Percentiles rank a stretch among this genome's conserved stretches.
phyloP scores from a whole-genome alignment of 164 flowering plant species.

The Piper betle region DNA sequence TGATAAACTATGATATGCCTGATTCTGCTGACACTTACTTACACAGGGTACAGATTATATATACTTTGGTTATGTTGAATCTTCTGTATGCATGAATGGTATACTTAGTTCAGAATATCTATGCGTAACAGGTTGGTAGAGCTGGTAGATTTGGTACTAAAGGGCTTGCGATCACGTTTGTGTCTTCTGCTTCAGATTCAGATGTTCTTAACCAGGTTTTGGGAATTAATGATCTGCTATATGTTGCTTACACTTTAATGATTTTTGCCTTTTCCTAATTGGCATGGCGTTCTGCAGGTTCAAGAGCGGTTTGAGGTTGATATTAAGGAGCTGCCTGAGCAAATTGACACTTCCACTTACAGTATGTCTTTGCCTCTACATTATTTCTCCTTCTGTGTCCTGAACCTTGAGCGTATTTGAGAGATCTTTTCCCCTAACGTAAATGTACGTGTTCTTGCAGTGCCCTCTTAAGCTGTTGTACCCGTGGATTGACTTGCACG shows the following conservation, averaged over 20 bases:
- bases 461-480: neutral
- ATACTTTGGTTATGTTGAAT: neutral
- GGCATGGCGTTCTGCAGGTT: constrained; percentile 33
- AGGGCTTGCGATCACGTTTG: constrained; percentile 95
- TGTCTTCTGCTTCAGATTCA: constrained; percentile 82
- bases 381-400: neutral
- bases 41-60: constrained; percentile 48
- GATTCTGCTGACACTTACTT: constrained; percentile 96
- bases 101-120: neutral
- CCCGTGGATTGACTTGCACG: neutral
- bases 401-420: neutral
- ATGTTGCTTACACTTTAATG: neutral
- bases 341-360: constrained; percentile 93
- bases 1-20: constrained; percentile 98
- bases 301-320: constrained; percentile 97
- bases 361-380: constrained; percentile 35
- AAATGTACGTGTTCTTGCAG: constrained; percentile 1
- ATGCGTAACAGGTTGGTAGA: constrained; percentile 62
- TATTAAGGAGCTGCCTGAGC: constrained; percentile 97
- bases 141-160: constrained; percentile 99
- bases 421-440: neutral
- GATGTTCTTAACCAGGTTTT: constrained; percentile 89
- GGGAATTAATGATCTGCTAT: neutral
- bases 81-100: neutral
- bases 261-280: neutral